Conservation (phyloP, 495 filamentous ascomycete genomes). For the Hypoxylon lenormandii region DNA sequence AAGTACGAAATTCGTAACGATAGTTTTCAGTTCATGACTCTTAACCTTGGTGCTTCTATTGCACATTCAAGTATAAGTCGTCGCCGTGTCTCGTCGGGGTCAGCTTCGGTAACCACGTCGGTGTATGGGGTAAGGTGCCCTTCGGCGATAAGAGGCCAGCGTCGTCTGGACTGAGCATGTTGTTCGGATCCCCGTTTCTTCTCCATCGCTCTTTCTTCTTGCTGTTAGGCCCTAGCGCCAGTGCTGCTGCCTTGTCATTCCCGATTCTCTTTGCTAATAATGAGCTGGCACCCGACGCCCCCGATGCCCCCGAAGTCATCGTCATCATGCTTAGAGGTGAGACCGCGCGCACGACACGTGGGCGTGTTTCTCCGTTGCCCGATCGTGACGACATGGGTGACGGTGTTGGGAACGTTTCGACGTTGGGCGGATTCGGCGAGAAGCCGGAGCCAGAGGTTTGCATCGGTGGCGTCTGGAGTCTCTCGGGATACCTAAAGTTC, state of each 20-base stretch:
- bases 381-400: slow-evolving; percentile 36
- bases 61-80: slow-evolving; percentile 58
- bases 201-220: slow-evolving; percentile 40
- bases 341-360: slow-evolving; percentile 23
- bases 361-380: slow-evolving; percentile 3
- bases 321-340: slow-evolving; percentile 39
- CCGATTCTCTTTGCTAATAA: slow-evolving; percentile 65
- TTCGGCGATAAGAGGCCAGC: slow-evolving; percentile 22
- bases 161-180: slow-evolving; percentile 40
- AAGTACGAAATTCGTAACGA: slow-evolving; percentile 4
- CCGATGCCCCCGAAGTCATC: slow-evolving; percentile 34
- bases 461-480: slow-evolving; percentile 31
- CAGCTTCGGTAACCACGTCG: slow-evolving; percentile 62
- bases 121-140: slow-evolving; percentile 59
- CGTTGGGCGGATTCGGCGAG: slow-evolving; percentile 30
- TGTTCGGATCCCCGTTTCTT: slow-evolving; percentile 17
- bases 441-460: slow-evolving; percentile 40
- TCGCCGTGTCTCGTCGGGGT: slow-evolving; percentile 59
- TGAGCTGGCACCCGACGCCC: slow-evolving; percentile 42
- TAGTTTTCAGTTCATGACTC: not conserved
- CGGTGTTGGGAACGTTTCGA: slow-evolving; percentile 36
- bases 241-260: slow-evolving; percentile 57
- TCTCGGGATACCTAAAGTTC: slow-evolving; percentile 12
- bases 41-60: slow-evolving; percentile 32
- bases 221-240: slow-evolving; percentile 49